These are phyloP conservation scores for Fusarium papillatum DNA, from an alignment of 2,329 filamentous ascomycete genomes.

Conservation along the genomic window DNA sequence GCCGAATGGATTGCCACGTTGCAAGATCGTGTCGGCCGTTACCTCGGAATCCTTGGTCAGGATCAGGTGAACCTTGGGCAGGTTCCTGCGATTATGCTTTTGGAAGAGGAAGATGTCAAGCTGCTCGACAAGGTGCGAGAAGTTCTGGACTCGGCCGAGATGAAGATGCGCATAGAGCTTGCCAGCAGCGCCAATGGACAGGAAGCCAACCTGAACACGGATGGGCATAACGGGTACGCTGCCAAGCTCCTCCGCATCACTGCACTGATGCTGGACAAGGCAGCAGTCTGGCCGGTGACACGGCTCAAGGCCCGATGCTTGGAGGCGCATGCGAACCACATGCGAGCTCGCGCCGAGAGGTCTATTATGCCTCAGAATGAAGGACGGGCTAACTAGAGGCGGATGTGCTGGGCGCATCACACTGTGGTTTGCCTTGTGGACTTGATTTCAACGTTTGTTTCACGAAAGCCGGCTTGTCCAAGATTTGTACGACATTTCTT, in stretches of 20 bases:
- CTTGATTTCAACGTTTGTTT: neutral
- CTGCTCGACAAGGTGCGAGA: slow-evolving; percentile 86
- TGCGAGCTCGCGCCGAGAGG: slow-evolving; percentile 65
- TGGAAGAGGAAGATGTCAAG: slow-evolving; percentile 93
- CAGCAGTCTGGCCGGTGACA: slow-evolving; percentile 87
- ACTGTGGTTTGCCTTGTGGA: neutral
- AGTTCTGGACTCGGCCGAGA: slow-evolving; percentile 81
- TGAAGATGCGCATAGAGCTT: slow-evolving; percentile 77
- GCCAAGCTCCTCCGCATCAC: slow-evolving; percentile 88
- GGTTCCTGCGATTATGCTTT: slow-evolving; percentile 88
- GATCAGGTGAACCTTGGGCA: slow-evolving; percentile 84
- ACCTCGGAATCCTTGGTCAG: slow-evolving; percentile 87
- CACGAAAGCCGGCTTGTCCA: neutral
- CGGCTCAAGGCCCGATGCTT: slow-evolving; percentile 68
- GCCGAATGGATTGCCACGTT: slow-evolving; percentile 95
- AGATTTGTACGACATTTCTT: slow-evolving; percentile 7
- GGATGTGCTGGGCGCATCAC: neutral
- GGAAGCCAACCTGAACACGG: slow-evolving; percentile 66
- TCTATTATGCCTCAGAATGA: slow-evolving; percentile 60
- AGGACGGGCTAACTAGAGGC: slow-evolving; percentile 10
- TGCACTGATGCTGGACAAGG: slow-evolving; percentile 88
- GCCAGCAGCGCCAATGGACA: slow-evolving; percentile 62
- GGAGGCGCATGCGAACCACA: slow-evolving; percentile 66
- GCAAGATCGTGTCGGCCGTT: slow-evolving; percentile 93
- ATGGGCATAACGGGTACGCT: slow-evolving; percentile 81